phyloP scores from a whole-genome alignment of 1,284 basidiomycete genomes.

The Xerocomus minutiporus region DNA sequence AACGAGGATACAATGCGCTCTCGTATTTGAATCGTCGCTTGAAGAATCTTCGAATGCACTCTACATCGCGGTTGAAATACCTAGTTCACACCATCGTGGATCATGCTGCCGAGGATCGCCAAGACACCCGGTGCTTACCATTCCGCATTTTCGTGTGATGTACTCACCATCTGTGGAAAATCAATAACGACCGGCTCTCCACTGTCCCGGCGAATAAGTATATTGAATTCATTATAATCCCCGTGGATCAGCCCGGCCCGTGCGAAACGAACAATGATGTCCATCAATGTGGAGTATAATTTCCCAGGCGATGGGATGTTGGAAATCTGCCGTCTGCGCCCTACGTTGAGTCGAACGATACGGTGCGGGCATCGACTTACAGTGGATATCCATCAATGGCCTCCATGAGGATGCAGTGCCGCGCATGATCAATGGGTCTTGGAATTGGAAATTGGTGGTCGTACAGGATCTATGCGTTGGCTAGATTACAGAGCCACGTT shows the following conservation, averaged over 20 bases:
- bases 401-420: conserved; percentile 96
- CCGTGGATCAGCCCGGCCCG: conserved; percentile 94
- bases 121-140: conserved; percentile 54
- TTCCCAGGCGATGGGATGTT: conserved; percentile 81
- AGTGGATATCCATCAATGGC: conserved; percentile 94
- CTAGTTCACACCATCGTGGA: conserved; percentile 40
- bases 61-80: conserved; percentile 98
- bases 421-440: conserved; percentile 86
- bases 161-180: conserved; percentile 99
- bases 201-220: conserved; percentile 79
- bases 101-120: conserved; percentile 13
- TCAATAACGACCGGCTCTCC: conserved; percentile 94
- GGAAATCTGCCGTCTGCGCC: conserved; percentile 78
- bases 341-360: not conserved
- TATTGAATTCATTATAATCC: conserved; percentile 99
- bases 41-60: conserved; percentile 95
- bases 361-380: conserved; percentile 40
- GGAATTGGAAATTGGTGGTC: conserved; percentile 94
- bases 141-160: conserved; percentile 94
- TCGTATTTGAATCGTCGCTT: conserved; percentile 89
- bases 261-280: conserved; percentile 92
- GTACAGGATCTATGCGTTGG: conserved; percentile 69
- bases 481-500: not conserved
- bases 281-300: conserved; percentile 92
- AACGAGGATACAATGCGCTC: conserved; percentile 82